A percentile compares a stretch with the other conserved stretches of the same genome.
phyloP scores from a whole-genome alignment of 257 asterid species.

The Solanum paucissectum region DNA sequence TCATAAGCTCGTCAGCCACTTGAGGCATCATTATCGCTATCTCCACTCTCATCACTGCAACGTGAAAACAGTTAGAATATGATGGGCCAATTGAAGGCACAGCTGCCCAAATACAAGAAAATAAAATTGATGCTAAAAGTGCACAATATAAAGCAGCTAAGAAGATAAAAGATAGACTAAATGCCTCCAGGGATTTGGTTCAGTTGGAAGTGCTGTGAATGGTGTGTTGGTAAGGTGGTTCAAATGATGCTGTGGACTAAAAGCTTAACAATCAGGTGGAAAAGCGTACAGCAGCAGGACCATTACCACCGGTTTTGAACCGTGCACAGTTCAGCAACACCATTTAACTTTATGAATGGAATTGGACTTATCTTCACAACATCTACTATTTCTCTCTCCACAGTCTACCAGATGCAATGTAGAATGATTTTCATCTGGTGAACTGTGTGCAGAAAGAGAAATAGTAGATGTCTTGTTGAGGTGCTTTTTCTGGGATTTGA shows the following conservation, averaged over 20 bases:
- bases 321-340: neutral
- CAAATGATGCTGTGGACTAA: neutral
- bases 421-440: neutral
- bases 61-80: neutral
- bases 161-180: neutral
- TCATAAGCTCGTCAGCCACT: conserved; percentile 17
- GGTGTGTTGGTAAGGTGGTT: neutral
- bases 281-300: neutral
- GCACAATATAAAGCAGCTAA: neutral
- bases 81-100: neutral
- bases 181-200: neutral
- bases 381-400: neutral
- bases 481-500: neutral
- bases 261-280: neutral
- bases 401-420: neutral
- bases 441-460: neutral
- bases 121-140: neutral
- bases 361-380: neutral
- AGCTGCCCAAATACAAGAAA: neutral
- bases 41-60: conserved; percentile 74
- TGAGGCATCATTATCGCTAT: conserved; percentile 36
- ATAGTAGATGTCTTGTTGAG: neutral
- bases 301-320: neutral
- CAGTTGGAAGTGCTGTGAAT: neutral
- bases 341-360: neutral